Conservation (phyloP, 306 rosid genomes). For the Quercus agrifolia region DNA sequence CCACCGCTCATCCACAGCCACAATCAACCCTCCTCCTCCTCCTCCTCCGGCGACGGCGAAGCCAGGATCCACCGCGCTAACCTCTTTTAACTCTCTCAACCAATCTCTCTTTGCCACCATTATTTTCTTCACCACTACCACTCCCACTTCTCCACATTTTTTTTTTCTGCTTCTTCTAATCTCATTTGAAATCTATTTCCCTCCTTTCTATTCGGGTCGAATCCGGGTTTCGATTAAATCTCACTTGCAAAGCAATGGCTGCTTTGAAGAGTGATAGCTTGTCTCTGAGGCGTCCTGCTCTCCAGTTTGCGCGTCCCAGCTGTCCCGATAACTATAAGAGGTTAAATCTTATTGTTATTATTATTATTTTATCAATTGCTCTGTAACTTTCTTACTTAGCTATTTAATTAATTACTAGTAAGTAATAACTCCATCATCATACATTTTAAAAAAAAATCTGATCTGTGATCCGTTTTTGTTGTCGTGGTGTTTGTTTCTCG, state of each 20-base stretch:
- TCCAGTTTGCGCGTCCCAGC: slow-evolving; percentile 44
- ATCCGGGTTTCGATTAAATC: neutral
- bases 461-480: too few species aligned
- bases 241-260: slow-evolving; percentile 28
- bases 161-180: neutral
- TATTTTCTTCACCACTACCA: neutral
- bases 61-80: neutral
- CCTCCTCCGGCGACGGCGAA: neutral
- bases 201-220: neutral
- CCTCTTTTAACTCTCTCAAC: neutral
- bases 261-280: slow-evolving; percentile 36
- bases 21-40: too few species aligned
- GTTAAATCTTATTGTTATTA: slow-evolving; percentile 11
- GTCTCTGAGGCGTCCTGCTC: slow-evolving; percentile 36
- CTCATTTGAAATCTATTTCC: too few species aligned
- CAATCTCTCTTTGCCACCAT: neutral
- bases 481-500: too few species aligned
- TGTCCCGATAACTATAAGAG: slow-evolving; percentile 31
- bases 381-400: neutral
- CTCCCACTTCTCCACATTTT: neutral
- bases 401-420: too few species aligned
- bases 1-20: too few species aligned
- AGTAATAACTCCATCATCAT: too few species aligned
- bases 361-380: neutral
- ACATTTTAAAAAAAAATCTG: too few species aligned